Evolutionary conservation across 306 rosid species (phyloP).

Genomic region (Lotus japonicus): DNA sequence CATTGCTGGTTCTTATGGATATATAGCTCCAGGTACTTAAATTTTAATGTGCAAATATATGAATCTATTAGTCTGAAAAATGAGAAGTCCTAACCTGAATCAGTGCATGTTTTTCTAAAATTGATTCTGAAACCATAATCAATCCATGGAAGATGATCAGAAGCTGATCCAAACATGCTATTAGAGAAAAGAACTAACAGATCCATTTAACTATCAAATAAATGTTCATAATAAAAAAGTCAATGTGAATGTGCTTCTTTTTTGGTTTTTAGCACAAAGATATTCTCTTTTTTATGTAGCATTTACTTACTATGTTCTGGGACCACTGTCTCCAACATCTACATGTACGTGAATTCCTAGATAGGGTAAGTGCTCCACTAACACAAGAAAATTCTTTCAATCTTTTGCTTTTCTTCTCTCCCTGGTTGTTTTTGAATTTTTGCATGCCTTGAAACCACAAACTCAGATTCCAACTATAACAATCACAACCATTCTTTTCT

Average conservation of each 20-base stretch:
- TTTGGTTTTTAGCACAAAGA: not conserved
- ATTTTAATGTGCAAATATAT: not conserved
- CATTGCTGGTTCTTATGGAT: constrained; percentile 93
- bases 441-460: constrained; percentile 64
- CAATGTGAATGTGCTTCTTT: not conserved
- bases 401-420: constrained; percentile 39
- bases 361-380: constrained; percentile 50
- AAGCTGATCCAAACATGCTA: too few species aligned
- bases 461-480: constrained; percentile 28
- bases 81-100: not conserved
- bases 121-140: too few species aligned
- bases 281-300: constrained; percentile 14
- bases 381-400: constrained; percentile 41
- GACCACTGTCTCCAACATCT: constrained; percentile 22
- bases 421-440: constrained; percentile 26
- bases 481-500: constrained; percentile 33
- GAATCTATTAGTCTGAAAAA: not conserved
- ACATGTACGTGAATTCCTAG: constrained; percentile 40
- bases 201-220: not conserved
- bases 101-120: too few species aligned
- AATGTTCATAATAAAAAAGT: constrained; percentile 14
- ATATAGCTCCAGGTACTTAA: constrained; percentile 86
- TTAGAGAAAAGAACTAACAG: too few species aligned
- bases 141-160: too few species aligned
- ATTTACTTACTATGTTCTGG: constrained; percentile 20